A percentile compares a stretch with the other conserved stretches of the same genome.
phyloP scores from a whole-genome alignment of 345 rosid genomes.

The Dipteronia sinensis region DNA sequence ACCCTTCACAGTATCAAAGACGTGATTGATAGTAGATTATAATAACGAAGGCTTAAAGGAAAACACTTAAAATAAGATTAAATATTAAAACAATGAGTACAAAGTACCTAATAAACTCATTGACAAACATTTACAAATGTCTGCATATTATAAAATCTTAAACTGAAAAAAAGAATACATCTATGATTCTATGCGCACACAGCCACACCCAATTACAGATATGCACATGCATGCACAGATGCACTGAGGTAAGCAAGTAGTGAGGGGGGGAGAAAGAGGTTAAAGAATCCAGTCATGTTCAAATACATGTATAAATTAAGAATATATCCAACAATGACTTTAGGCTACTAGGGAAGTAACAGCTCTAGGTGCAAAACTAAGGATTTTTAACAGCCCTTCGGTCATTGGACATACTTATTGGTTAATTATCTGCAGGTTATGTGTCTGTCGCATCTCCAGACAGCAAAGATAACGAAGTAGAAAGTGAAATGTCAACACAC shows the following conservation, averaged over 20 bases:
- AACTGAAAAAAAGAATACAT: neutral
- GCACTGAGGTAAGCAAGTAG: neutral
- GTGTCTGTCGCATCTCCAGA: neutral
- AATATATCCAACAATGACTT: neutral
- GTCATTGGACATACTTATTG: neutral
- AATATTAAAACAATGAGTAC: no score
- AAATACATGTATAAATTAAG: neutral
- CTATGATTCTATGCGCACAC: no score
- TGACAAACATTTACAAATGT: neutral
- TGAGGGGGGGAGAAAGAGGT: neutral
- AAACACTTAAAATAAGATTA: neutral
- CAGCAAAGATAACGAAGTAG: neutral
- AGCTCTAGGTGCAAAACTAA: neutral
- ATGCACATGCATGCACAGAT: neutral
- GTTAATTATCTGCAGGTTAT: constrained; percentile 1
- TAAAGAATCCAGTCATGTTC: neutral
- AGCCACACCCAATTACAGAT: neutral
- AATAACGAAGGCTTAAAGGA: neutral
- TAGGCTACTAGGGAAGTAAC: neutral
- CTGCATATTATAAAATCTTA: neutral
- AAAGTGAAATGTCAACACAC: neutral
- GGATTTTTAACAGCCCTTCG: neutral
- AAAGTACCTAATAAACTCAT: neutral
- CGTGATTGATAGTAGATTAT: neutral
- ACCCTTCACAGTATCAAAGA: neutral